Evolutionary conservation across 495 filamentous ascomycete genomes (phyloP).

Genomic region (Aspergillus cristatus): DNA sequence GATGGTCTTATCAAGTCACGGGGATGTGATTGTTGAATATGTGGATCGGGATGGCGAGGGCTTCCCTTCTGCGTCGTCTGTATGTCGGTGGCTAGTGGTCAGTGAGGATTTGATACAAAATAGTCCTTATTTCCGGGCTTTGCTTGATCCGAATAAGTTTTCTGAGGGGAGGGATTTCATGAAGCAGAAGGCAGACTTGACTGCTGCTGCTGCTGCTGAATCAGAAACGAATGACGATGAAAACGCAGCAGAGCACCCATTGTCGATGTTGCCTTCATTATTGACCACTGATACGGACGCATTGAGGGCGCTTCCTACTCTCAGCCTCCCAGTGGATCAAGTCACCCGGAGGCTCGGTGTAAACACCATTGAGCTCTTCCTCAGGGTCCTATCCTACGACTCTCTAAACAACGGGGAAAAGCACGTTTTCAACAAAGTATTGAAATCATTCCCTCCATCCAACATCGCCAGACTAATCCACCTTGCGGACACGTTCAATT

Average conservation of each 20-base stretch:
- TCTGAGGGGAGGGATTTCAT: conserved; percentile 31
- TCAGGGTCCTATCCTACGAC: conserved; percentile 24
- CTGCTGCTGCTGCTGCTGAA: neutral
- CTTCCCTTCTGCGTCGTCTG: conserved; percentile 1
- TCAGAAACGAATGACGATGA: conserved; percentile 3
- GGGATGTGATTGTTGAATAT: conserved; percentile 33
- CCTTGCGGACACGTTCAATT: conserved; percentile 31
- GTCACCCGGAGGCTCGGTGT: conserved; percentile 18
- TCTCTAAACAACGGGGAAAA: conserved; percentile 15
- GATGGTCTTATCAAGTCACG: conserved; percentile 15
- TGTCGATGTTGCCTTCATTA: conserved; percentile 18
- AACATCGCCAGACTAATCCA: conserved; percentile 26
- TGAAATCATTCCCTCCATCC: conserved; percentile 19
- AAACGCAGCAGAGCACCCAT: neutral
- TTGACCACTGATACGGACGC: neutral
- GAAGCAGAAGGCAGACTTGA: conserved; percentile 12
- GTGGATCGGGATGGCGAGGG: conserved; percentile 2
- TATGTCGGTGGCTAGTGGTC: conserved; percentile 26
- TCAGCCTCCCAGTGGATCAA: conserved; percentile 17
- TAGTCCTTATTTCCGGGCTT: conserved; percentile 37
- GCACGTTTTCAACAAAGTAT: conserved; percentile 12
- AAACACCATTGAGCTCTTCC: conserved; percentile 30
- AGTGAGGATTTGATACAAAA: conserved; percentile 21
- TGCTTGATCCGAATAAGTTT: conserved; percentile 41
- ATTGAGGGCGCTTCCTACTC: conserved; percentile 14